Evolutionary conservation across 495 filamentous ascomycete genomes (phyloP).

Genomic region (Pyrenula massariospora): DNA sequence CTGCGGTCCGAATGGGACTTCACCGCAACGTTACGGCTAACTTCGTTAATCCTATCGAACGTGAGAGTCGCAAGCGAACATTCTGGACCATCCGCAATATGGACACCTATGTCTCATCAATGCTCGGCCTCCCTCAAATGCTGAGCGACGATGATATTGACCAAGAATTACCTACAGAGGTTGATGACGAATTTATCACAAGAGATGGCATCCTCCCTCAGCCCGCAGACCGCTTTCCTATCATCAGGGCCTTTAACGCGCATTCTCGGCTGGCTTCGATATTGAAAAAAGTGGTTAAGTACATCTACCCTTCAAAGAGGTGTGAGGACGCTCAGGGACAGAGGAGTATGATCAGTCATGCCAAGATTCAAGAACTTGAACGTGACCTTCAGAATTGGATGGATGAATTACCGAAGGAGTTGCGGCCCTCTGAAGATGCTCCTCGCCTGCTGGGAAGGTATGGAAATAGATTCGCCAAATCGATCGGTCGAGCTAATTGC

Average conservation of each 20-base stretch:
- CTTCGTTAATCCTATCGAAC: conserved; percentile 76
- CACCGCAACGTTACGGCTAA: conserved; percentile 67
- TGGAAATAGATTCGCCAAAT: conserved; percentile 8
- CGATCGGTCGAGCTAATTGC: conserved; percentile 11
- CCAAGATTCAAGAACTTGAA: conserved; percentile 84
- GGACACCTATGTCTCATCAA: conserved; percentile 85
- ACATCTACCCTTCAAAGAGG: conserved; percentile 81
- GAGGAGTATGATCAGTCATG: conserved; percentile 77
- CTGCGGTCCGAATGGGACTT: conserved; percentile 74
- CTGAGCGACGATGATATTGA: conserved; percentile 85
- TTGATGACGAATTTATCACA: conserved; percentile 91
- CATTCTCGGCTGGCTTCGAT: conserved; percentile 70
- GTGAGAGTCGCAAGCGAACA: conserved; percentile 69
- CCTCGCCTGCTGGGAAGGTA: conserved; percentile 67
- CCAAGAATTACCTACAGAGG: conserved; percentile 69
- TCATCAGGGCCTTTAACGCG: conserved; percentile 73
- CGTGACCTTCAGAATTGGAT: conserved; percentile 75
- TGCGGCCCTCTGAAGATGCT: conserved; percentile 66
- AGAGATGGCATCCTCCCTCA: conserved; percentile 59
- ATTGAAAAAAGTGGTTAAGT: conserved; percentile 72
- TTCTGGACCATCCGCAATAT: conserved; percentile 90
- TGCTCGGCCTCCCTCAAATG: conserved; percentile 76
- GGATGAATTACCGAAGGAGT: conserved; percentile 59
- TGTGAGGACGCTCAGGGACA: conserved; percentile 39
- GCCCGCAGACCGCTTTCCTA: conserved; percentile 60